A percentile compares a stretch with the other conserved stretches of the same genome.
Evolutionary conservation across 331 rosid genomes (phyloP).

Genomic region (Erythrophleum ivorense): DNA sequence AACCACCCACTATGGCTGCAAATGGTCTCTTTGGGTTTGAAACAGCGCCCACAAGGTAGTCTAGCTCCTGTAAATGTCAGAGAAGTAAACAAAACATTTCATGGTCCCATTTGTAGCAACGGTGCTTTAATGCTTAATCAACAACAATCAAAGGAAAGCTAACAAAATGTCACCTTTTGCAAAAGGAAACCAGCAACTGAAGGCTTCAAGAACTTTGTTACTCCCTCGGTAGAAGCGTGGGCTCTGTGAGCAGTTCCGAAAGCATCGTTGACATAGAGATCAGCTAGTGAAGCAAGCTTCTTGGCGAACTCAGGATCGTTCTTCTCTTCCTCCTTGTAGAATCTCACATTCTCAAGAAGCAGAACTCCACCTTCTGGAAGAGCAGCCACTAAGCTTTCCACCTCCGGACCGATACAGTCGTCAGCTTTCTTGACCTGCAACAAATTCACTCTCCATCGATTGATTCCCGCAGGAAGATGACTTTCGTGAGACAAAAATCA

Average conservation of each 20-base stretch:
- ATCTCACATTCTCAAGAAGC: too few species aligned
- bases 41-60: background rate
- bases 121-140: background rate
- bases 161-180: background rate
- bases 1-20: background rate
- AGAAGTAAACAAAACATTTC: too few species aligned
- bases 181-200: too few species aligned
- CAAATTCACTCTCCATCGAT: too few species aligned
- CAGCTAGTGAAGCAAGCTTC: background rate
- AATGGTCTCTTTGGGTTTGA: background rate
- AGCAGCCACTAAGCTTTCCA: background rate
- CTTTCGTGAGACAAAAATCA: too few species aligned
- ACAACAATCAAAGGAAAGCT: background rate
- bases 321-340: too few species aligned
- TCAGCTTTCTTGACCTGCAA: background rate
- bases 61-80: background rate
- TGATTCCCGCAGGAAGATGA: background rate
- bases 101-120: background rate
- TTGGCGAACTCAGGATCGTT: background rate
- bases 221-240: too few species aligned
- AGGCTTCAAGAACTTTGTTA: too few species aligned
- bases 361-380: too few species aligned
- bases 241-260: too few species aligned
- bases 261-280: too few species aligned
- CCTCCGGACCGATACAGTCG: background rate